Evolutionary conservation across 108 stramenopile species (phyloP).

Genomic region (Skeletonema marinoi): DNA sequence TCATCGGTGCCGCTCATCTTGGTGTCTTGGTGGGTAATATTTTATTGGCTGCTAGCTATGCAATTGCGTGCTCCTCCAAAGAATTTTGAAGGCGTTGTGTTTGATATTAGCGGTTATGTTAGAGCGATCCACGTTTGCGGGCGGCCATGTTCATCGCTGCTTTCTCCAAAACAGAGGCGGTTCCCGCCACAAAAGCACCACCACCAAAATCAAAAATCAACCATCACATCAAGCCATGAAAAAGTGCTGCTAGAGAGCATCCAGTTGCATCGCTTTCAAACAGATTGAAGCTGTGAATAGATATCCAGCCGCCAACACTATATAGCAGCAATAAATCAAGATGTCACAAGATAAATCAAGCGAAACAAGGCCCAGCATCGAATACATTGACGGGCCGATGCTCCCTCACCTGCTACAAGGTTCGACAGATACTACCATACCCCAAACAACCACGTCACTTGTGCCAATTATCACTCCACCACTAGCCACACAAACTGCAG

Average conservation of each 20-base stretch:
- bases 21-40: not conserved
- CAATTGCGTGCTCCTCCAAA: too few relatives aligned
- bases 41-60: not conserved
- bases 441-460: conserved; percentile 26
- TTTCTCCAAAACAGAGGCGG: too few relatives aligned
- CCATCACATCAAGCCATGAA: too few relatives aligned
- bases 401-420: conserved; percentile 30
- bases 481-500: not conserved
- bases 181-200: too few relatives aligned
- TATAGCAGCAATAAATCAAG: not conserved
- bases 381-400: conserved; percentile 9
- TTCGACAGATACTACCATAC: not conserved
- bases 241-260: not conserved
- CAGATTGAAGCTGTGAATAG: not conserved
- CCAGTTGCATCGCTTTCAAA: not conserved
- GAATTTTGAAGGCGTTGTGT: too few relatives aligned
- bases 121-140: too few relatives aligned
- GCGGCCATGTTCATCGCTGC: too few relatives aligned
- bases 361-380: not conserved
- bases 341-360: not conserved
- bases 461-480: conserved; percentile 40
- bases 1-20: not conserved
- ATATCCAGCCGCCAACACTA: not conserved
- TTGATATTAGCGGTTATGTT: too few relatives aligned
- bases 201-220: too few relatives aligned